Evolutionary conservation across 352 stramenopile species (phyloP), one percentile per base, ranked within the genome.

Genomic region (Poterioochromonas sp.): DNA sequence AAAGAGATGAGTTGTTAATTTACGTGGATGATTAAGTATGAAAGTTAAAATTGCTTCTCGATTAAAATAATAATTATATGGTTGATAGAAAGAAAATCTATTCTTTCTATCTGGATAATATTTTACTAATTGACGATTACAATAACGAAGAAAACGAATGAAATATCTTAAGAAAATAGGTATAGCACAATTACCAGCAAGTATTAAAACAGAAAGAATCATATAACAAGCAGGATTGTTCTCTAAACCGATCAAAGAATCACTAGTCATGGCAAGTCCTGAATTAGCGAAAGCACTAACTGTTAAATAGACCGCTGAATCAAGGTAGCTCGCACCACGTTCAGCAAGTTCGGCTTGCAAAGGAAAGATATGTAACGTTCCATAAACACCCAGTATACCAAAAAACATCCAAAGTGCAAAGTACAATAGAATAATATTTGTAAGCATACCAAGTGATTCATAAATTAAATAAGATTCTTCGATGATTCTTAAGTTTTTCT

Each of bases 81-180:
- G 26, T 32, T 65, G 26, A 39, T 35, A 39, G 11, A 15, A 39
- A 39, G 26, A 29, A 12, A 11, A 65, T 12, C 8, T 12, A 32
- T 32, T 15, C 5, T 5, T 18, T 20, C 18, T 18, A 20, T 5
- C 5, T 20, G 43, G 43, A 51, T 51, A 51, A 51, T 5, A 51
- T 51, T 51, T 51, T 32, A 35, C n/a, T 12, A 35, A 32, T 15
- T 32, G 12, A 5, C 3, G 5, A 32, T 32, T 39, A 22, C 5
- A 12, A 22, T 32, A 15, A 12, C 5, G n/a, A 35, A 65, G 26
- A 5, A 39, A 5, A 12, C 5, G 11, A 8, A 71, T 47, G 5
- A 71, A 44, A 22, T 8, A 29, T 20, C 62, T 12, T 29, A 71
- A 29, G 62, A 71, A 44, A n/a, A 71, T 71, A 29, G 62, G 62